Conservation (phyloP, 1,139 yeast species). For the Ogataea hybrid region DNA sequence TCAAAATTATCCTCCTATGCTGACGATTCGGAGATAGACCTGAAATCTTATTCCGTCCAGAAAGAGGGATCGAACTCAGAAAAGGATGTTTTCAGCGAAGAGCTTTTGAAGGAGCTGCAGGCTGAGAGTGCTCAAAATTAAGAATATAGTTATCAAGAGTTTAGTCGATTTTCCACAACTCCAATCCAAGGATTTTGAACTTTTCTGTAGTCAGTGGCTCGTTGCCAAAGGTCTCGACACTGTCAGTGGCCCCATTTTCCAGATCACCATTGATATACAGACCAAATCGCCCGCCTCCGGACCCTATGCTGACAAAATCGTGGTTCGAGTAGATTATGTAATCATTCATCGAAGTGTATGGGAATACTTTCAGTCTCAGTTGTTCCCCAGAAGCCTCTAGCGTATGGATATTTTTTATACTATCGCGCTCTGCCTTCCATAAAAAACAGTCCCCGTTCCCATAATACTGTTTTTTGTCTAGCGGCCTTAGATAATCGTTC, state of each 20-base stretch:
- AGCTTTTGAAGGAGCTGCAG: constrained; percentile 8
- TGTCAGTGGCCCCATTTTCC: constrained; percentile 71
- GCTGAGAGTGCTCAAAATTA: not conserved
- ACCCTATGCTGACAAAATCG: constrained; percentile 80
- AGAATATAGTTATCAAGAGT: not conserved
- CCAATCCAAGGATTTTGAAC: constrained; percentile 74
- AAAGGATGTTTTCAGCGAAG: constrained; percentile 12
- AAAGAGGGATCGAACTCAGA: not conserved
- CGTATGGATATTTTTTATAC: constrained; percentile 22
- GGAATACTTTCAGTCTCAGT: constrained; percentile 72
- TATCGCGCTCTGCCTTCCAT: constrained; percentile 64
- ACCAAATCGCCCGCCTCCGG: constrained; percentile 92
- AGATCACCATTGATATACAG: constrained; percentile 81
- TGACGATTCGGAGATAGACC: constrained; percentile 17
- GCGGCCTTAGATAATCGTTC: constrained; percentile 71
- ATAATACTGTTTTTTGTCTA: constrained; percentile 70
- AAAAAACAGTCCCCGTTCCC: constrained; percentile 96
- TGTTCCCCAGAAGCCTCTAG: constrained; percentile 27
- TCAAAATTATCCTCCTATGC: constrained; percentile 16
- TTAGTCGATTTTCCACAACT: constrained; percentile 69
- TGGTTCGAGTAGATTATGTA: constrained; percentile 81
- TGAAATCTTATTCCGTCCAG: constrained; percentile 9
- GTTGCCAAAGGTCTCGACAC: constrained; percentile 87
- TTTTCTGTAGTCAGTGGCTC: constrained; percentile 64
- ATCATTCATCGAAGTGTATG: constrained; percentile 87